These are phyloP conservation scores for Nakaseomyces bracarensis DNA, from an alignment of 1,139 yeast species.

Conservation along the genomic window DNA sequence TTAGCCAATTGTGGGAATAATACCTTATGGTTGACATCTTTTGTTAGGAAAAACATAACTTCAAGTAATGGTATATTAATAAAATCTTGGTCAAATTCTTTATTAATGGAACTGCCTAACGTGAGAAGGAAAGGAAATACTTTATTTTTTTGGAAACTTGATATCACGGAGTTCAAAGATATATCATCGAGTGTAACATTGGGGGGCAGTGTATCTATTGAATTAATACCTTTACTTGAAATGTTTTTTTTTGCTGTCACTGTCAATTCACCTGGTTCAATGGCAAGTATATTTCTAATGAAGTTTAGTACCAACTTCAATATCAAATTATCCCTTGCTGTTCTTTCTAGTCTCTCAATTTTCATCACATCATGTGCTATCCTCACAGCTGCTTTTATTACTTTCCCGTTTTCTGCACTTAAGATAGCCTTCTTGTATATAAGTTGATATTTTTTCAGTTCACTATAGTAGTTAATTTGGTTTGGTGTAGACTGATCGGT, in stretches of 20 bases:
- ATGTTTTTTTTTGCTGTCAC: slow-evolving; percentile 36
- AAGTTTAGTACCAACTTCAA: slow-evolving; percentile 65
- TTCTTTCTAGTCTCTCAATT: slow-evolving; percentile 48
- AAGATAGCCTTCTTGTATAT: slow-evolving; percentile 64
- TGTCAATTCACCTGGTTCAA: slow-evolving; percentile 58
- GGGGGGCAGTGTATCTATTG: slow-evolving; percentile 43
- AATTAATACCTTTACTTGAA: slow-evolving; percentile 31
- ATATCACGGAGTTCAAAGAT: slow-evolving; percentile 50
- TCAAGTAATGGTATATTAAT: slow-evolving; percentile 65
- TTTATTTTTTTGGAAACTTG: slow-evolving; percentile 54
- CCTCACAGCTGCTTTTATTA: slow-evolving; percentile 62
- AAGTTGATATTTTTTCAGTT: slow-evolving; percentile 57
- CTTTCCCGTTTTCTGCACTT: slow-evolving; percentile 48
- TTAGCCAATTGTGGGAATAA: background rate
- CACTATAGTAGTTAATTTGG: slow-evolving; percentile 51
- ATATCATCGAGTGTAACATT: slow-evolving; percentile 58
- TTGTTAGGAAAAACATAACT: slow-evolving; percentile 53
- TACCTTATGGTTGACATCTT: slow-evolving; percentile 36
- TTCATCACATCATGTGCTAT: slow-evolving; percentile 60
- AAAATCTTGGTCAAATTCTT: slow-evolving; percentile 52
- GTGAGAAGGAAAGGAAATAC: slow-evolving; percentile 67
- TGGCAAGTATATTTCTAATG: slow-evolving; percentile 65
- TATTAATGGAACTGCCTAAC: slow-evolving; percentile 54
- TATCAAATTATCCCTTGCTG: slow-evolving; percentile 63
- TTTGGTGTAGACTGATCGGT: slow-evolving; percentile 42